These are phyloP conservation scores for Eutrema japonicum DNA, from an alignment of 345 rosid species.

Conservation along the genomic window DNA sequence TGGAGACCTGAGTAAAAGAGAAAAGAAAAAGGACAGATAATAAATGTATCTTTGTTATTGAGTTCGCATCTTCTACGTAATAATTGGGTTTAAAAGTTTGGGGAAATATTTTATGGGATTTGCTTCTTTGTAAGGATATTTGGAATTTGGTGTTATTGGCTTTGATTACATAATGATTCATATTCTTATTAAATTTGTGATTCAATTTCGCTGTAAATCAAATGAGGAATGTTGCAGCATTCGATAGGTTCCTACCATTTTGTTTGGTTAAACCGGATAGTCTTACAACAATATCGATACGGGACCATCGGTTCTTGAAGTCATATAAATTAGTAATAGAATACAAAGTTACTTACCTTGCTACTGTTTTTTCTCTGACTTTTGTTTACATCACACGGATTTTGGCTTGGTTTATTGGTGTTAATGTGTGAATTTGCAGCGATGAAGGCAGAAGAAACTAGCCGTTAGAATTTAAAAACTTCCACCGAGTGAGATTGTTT, in stretches of 20 bases:
- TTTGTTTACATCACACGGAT: no score
- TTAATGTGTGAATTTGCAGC: no score
- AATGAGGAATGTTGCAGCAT: not conserved
- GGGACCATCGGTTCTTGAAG: no score
- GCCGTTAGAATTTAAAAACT: no score
- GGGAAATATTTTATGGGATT: constrained; percentile 36
- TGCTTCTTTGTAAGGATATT: constrained; percentile 37
- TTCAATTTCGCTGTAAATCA: constrained; percentile 1
- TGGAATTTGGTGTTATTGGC: constrained; percentile 24
- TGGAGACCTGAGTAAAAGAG: constrained; percentile 9
- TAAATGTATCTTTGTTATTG: constrained; percentile 32
- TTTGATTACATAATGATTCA: constrained; percentile 16
- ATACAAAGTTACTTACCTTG: no score
- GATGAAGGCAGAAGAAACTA: no score
- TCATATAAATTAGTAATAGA: no score
- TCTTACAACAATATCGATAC: not conserved
- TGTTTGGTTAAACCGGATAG: not conserved
- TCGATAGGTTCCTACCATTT: not conserved
- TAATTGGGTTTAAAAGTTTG: constrained; percentile 27
- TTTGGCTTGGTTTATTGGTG: no score
- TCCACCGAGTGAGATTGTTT: no score
- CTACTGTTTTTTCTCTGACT: no score
- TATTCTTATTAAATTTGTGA: constrained; percentile 5
- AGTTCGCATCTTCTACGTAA: constrained; percentile 28
- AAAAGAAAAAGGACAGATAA: constrained; percentile 24